Conservation (phyloP, 352 stramenopile species). For the Phytopythium sindhum region DNA sequence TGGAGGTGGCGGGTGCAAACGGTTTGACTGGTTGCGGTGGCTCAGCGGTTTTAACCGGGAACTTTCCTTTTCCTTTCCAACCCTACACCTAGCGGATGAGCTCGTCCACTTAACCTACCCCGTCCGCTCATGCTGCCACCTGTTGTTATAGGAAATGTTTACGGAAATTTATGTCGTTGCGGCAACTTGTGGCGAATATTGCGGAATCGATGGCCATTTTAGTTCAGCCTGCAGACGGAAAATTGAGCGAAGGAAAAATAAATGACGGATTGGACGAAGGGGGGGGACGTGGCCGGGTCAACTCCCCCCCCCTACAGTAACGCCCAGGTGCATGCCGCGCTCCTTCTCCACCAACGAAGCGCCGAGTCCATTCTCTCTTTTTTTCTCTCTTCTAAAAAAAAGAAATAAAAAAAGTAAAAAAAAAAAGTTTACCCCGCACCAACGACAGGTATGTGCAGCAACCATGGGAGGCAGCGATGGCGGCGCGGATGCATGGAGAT, state of each 20-base stretch:
- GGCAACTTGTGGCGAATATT: no score
- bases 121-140: no score
- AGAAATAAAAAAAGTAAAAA: slow-evolving; percentile 78
- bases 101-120: no score
- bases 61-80: no score
- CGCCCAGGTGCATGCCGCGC: neutral
- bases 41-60: no score
- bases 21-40: slow-evolving; percentile 15
- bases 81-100: no score
- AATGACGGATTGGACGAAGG: neutral
- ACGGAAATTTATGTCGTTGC: neutral
- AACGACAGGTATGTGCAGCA: slow-evolving; percentile 37
- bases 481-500: neutral
- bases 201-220: no score
- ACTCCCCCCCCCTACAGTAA: neutral
- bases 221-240: no score
- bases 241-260: neutral
- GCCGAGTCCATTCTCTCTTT: slow-evolving; percentile 68
- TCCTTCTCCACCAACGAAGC: slow-evolving; percentile 22
- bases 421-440: slow-evolving; percentile 45
- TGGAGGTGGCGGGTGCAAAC: neutral
- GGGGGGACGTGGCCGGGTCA: neutral
- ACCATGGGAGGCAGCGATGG: neutral
- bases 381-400: slow-evolving; percentile 88
- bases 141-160: neutral